Percentiles rank a stretch among this genome's conserved stretches.
phyloP scores from a whole-genome alignment of 176 grass and related monocot species.

The Musa troglodytarum region DNA sequence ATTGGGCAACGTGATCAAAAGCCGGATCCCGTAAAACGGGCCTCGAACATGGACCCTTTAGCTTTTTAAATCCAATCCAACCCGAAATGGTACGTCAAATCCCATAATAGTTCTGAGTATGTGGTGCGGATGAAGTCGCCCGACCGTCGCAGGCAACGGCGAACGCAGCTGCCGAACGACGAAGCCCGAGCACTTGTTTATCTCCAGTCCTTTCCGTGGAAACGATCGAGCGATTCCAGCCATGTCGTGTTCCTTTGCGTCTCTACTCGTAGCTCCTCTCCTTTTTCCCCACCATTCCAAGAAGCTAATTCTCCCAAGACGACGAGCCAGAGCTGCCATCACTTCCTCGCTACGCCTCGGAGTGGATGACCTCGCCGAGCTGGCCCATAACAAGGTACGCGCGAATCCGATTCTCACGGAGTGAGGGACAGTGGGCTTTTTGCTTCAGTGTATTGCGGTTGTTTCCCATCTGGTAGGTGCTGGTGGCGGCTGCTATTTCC shows the following conservation, averaged over 20 bases:
- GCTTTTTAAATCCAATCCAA: no score
- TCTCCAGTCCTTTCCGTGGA: neutral
- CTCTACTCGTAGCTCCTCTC: neutral
- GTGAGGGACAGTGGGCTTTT: neutral
- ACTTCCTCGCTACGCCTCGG: constrained; percentile 25
- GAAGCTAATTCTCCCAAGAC: neutral
- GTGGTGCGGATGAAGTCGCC: no score
- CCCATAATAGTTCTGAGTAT: no score
- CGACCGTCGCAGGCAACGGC: no score
- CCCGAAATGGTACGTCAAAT: no score
- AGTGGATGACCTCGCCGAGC: constrained; percentile 40
- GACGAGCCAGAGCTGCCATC: neutral
- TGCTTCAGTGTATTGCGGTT: neutral
- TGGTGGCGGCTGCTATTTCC: constrained; percentile 55
- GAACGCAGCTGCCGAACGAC: no score
- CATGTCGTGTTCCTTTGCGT: neutral
- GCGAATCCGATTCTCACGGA: neutral
- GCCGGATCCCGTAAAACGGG: no score
- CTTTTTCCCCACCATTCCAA: neutral
- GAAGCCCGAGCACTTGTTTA: no score
- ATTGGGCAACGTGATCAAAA: no score
- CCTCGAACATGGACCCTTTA: no score
- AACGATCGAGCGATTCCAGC: neutral
- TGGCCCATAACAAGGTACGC: constrained; percentile 65
- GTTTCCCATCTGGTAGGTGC: constrained; percentile 31